These are phyloP conservation scores for Tulasnella sp. DNA, from an alignment of 768 basidiomycete genomes.

Conservation along the genomic window DNA sequence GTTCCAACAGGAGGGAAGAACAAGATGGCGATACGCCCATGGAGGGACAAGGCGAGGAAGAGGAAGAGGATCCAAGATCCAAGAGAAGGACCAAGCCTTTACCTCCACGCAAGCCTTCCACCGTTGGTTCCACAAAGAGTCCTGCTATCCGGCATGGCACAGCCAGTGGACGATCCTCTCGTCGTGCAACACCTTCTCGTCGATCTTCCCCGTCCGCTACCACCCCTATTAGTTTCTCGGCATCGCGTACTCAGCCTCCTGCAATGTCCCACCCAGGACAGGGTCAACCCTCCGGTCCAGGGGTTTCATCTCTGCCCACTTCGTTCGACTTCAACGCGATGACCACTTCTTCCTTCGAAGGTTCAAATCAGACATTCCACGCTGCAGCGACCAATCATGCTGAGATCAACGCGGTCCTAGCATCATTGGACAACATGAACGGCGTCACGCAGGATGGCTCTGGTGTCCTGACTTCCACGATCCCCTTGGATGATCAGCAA, in stretches of 20 bases:
- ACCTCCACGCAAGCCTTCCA: background rate
- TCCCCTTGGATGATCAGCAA: background rate
- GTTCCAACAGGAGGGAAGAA: slow-evolving; percentile 8
- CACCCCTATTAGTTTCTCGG: slow-evolving; percentile 1
- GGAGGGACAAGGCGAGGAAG: slow-evolving; percentile 12
- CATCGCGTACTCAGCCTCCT: slow-evolving; percentile 1
- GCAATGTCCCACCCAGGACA: background rate
- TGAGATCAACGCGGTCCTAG: background rate
- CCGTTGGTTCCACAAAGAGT: background rate
- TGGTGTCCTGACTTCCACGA: background rate
- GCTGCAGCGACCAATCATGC: background rate
- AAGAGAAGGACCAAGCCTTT: background rate
- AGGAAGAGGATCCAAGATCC: background rate
- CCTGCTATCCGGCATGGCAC: background rate
- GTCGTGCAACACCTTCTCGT: slow-evolving; percentile 2
- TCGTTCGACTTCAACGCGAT: slow-evolving; percentile 15
- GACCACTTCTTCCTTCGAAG: background rate
- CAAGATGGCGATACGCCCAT: slow-evolving; percentile 6
- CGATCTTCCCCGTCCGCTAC: slow-evolving; percentile 2
- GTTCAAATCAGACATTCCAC: background rate
- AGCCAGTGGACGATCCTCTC: slow-evolving; percentile 5
- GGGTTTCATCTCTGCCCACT: background rate
- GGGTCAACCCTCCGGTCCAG: background rate
- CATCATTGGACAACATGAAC: background rate
- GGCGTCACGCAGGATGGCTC: background rate